These are phyloP conservation scores for Purpureocillium lavendulum DNA, from an alignment of 2,329 filamentous ascomycete genomes.

Conservation along the genomic window DNA sequence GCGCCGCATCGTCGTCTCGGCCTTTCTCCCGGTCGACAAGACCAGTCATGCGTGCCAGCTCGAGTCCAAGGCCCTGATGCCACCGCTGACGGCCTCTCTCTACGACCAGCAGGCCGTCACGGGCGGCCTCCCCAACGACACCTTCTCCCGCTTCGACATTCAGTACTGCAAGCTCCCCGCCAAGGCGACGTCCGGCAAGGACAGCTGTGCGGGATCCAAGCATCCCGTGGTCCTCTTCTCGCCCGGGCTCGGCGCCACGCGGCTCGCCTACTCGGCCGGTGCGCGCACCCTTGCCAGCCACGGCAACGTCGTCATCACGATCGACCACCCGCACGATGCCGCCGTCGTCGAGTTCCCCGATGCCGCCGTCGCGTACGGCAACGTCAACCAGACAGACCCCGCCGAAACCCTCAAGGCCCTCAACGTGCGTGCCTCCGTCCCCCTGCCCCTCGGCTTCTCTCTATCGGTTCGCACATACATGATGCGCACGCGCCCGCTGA, in stretches of 20 bases:
- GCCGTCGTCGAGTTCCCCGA: constrained; percentile 32
- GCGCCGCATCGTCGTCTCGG: constrained; percentile 1
- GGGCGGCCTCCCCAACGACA: not conserved
- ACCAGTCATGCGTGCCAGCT: not conserved
- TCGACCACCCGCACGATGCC: constrained; percentile 38
- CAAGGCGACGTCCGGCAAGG: no score
- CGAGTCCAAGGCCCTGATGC: constrained; percentile 8
- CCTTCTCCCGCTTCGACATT: not conserved
- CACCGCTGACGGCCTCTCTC: constrained; percentile 5
- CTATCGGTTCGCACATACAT: no score
- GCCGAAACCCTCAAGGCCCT: not conserved
- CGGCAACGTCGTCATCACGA: constrained; percentile 32
- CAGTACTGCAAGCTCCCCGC: not conserved
- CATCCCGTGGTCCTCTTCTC: constrained; percentile 28
- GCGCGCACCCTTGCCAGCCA: constrained; percentile 33
- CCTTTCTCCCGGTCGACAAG: constrained; percentile 1
- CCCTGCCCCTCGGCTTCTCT: no score
- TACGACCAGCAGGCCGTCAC: not conserved
- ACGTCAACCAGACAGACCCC: constrained; percentile 9
- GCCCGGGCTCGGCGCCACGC: constrained; percentile 28
- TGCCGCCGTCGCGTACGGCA: constrained; percentile 15
- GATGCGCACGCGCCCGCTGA: no score
- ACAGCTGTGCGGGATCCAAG: no score
- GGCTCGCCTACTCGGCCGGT: constrained; percentile 28
- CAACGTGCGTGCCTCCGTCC: not conserved